Base-by-base conservation (phyloP, 192 early-diverging fungal species). In the Phlyctochytrium arcticum region DNA sequence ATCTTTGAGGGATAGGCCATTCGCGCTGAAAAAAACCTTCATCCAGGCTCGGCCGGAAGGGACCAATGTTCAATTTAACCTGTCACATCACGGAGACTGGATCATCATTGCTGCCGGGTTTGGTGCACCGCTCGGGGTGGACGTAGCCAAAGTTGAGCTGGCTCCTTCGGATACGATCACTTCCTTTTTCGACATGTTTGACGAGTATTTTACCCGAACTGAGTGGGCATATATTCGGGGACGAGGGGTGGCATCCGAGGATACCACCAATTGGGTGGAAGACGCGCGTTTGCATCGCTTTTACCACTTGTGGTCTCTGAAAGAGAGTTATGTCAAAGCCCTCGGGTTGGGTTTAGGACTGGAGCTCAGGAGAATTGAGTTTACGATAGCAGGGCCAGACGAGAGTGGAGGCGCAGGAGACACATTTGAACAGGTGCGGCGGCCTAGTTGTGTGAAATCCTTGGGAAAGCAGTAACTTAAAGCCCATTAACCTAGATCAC, bases 51-150 rank as follows among this genome's bases (percentile, higher is more conserved):
- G 46, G 21, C 60, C 59, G 7, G 9, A 36, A 48, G 30, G 7
- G 3, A 37, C 50, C 9, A 6, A n/a, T 53, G 19, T 76, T 24
- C 59, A 48, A 9, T 84, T 83, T 62, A 85, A 83, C 60, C 62
- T 81, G 31, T 83, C 83, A 3, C 77, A 85, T 71, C 79, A 85
- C 63, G 83, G 81, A 3, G 77, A 81, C 57, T 85, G 79, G 79
- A 81, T 83, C 32, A 75, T 83, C n/a, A 60, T 81, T 6, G 79
- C 72, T 31, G 76, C 79, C 10, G 57, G 35, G 26, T 35, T 57
- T 56, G 32, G 30, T 12, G 7, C 57, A 34, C 34, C 68, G 49
- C 48, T 73, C 47, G 83, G 83, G 15, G 70, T 85, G 3, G 83
- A 85, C 67, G 75, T 84, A 27, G 75, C 75, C 57, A 73, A 71